A percentile compares a stretch with the other conserved stretches of the same genome.
These are phyloP conservation scores for Oryza glaberrima DNA, from an alignment of 176 grass and related monocot genomes.

Conservation along the genomic window DNA sequence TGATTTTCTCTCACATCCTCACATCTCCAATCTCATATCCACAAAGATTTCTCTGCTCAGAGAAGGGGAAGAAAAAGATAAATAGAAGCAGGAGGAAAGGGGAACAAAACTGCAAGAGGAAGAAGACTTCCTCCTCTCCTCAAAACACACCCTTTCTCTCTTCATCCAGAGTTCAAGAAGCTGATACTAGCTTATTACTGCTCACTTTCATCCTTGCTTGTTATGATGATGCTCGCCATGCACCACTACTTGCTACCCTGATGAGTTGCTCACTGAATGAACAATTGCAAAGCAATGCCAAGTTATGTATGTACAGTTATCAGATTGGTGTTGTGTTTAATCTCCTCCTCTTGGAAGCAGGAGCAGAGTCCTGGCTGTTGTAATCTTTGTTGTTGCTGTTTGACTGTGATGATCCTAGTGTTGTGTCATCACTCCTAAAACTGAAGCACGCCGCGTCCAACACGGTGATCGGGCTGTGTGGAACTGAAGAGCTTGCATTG, in stretches of 20 bases:
- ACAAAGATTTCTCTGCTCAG: conserved; percentile 36
- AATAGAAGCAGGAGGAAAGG: conserved; percentile 26
- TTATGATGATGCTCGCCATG: conserved; percentile 23
- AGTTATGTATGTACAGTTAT: conserved; percentile 42
- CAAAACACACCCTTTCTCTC: conserved; percentile 27
- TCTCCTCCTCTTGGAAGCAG: conserved; percentile 71
- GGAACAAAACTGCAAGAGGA: conserved; percentile 46
- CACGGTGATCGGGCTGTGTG: conserved; percentile 69
- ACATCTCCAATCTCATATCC: conserved; percentile 53
- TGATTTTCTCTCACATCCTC: conserved; percentile 41
- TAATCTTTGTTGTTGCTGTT: conserved; percentile 39
- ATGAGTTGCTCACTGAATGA: conserved; percentile 31
- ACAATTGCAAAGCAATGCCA: conserved; percentile 22
- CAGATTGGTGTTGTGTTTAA: conserved; percentile 47
- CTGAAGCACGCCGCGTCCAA: conserved; percentile 67
- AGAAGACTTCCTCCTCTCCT: conserved; percentile 44
- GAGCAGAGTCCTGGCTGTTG: conserved; percentile 48
- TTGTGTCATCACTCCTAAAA: conserved; percentile 62
- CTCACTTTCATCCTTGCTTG: conserved; percentile 23
- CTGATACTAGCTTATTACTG: conserved; percentile 47
- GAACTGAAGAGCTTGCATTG: conserved; percentile 42
- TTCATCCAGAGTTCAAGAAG: conserved; percentile 48
- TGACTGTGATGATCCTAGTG: conserved; percentile 56
- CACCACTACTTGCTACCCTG: conserved; percentile 35
- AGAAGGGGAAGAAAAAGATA: conserved; percentile 17